These are phyloP conservation scores for Erodium chrysanthum DNA, from an alignment of 441 rosid genomes.

Conservation along the genomic window DNA sequence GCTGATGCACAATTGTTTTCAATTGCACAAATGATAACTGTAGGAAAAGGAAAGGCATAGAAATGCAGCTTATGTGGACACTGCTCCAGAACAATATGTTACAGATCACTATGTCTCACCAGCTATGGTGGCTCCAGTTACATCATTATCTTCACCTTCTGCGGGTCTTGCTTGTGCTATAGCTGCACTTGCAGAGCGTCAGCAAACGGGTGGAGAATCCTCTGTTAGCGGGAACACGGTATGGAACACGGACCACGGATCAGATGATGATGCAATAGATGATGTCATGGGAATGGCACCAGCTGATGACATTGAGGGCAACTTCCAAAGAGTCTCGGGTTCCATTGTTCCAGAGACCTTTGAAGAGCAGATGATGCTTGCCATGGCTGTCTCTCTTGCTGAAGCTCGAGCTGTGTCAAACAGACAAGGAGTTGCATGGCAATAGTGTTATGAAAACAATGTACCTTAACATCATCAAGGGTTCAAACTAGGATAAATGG, in stretches of 20 bases:
- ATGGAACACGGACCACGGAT: too few species aligned
- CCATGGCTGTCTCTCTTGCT: conserved; percentile 86
- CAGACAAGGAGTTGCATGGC: conserved; percentile 57
- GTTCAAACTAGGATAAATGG: too few species aligned
- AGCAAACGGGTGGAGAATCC: conserved; percentile 57
- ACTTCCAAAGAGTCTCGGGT: conserved; percentile 34
- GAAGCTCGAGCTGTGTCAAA: conserved; percentile 52
- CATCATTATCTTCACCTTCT: conserved; percentile 52
- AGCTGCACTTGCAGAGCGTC: conserved; percentile 87
- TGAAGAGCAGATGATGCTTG: conserved; percentile 96
- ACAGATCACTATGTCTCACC: conserved; percentile 35
- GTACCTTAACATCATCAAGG: too few species aligned
- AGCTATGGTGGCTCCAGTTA: conserved; percentile 18
- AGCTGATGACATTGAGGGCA: conserved; percentile 7
- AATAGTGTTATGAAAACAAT: conserved; percentile 27
- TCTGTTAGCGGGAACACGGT: conserved; percentile 16
- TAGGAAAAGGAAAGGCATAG: conserved; percentile 60
- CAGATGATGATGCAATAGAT: too few species aligned
- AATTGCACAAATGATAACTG: conserved; percentile 7
- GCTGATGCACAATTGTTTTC: conserved; percentile 3
- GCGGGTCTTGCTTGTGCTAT: conserved; percentile 78
- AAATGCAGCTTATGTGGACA: conserved; percentile 28
- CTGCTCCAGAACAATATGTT: conserved; percentile 25
- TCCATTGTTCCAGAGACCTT: conserved; percentile 65
- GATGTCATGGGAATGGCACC: conserved; percentile 10